Evolutionary conservation across 768 basidiomycete genomes (phyloP).

Genomic region (Kwoniella sp.): DNA sequence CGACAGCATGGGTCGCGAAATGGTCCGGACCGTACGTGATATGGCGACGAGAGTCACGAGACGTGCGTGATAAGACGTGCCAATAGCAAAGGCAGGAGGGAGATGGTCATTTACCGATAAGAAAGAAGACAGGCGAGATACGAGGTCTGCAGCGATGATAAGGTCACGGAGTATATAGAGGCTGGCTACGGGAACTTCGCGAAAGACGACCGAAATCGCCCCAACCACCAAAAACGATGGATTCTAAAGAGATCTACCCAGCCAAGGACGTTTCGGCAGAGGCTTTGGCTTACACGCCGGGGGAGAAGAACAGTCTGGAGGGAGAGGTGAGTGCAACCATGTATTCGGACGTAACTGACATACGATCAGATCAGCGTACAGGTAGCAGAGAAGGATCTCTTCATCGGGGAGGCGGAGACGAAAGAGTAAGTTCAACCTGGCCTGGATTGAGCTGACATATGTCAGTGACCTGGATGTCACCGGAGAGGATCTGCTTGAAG

Average conservation of each 20-base stretch:
- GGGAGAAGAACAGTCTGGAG: constrained; percentile 13
- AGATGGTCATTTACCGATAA: too few relatives aligned
- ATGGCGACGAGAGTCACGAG: neutral
- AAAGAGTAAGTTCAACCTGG: constrained; percentile 15
- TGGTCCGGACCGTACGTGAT: neutral
- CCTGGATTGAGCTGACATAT: neutral
- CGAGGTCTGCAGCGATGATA: neutral
- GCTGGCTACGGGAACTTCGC: too few relatives aligned
- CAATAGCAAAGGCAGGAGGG: neutral
- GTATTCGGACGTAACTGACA: neutral
- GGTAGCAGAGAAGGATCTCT: constrained; percentile 5
- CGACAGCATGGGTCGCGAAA: neutral
- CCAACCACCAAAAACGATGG: neutral
- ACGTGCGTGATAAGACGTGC: neutral
- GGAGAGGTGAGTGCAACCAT: constrained; percentile 6
- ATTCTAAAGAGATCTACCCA: neutral
- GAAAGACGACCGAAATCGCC: neutral
- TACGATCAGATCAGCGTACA: constrained; percentile 8
- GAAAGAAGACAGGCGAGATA: too few relatives aligned
- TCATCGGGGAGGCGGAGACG: constrained; percentile 6
- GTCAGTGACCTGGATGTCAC: constrained; percentile 14
- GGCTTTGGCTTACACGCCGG: neutral
- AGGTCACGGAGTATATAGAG: neutral
- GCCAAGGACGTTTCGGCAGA: neutral
- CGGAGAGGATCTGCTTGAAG: constrained; percentile 16